These are phyloP conservation scores for Schizosaccharomyces osmophilus DNA, from an alignment of 805 yeast species.

Conservation along the genomic window DNA sequence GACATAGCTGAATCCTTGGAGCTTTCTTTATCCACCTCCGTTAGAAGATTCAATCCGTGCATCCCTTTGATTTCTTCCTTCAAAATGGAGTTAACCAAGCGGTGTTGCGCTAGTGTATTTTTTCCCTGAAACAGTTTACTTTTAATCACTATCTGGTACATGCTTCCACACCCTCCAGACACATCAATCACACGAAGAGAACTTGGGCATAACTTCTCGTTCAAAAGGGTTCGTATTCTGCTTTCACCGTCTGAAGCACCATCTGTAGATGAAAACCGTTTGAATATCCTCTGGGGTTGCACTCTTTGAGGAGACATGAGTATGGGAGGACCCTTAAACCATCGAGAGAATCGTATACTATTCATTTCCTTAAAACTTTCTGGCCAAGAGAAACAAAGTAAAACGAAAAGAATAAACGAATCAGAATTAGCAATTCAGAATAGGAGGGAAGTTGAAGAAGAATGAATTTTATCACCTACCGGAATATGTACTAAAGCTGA, in stretches of 20 bases:
- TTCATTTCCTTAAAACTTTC: no score
- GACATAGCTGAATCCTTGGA: no score
- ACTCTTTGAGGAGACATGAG: no score
- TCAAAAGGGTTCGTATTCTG: conserved; percentile 17
- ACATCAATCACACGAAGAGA: conserved; percentile 50
- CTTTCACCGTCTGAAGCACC: background rate
- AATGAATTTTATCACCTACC: no score
- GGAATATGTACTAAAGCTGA: no score
- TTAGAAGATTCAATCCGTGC: background rate
- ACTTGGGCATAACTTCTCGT: conserved; percentile 33
- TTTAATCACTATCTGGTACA: conserved; percentile 71
- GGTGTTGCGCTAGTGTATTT: conserved; percentile 73
- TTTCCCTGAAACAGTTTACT: conserved; percentile 55
- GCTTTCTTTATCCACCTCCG: background rate
- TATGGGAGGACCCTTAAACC: no score
- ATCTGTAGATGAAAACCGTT: background rate
- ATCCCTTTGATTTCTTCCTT: conserved; percentile 46
- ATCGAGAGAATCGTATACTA: no score
- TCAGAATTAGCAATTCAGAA: no score
- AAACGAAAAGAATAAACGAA: no score
- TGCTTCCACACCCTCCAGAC: conserved; percentile 88
- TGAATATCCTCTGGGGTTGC: background rate
- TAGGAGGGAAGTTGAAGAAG: no score
- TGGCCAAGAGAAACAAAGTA: no score
- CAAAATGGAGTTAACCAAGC: conserved; percentile 58